Evolutionary conservation across 2,329 filamentous ascomycete species (phyloP), one percentile per base, ranked within the genome.

Genomic region (Periconia sp.): DNA sequence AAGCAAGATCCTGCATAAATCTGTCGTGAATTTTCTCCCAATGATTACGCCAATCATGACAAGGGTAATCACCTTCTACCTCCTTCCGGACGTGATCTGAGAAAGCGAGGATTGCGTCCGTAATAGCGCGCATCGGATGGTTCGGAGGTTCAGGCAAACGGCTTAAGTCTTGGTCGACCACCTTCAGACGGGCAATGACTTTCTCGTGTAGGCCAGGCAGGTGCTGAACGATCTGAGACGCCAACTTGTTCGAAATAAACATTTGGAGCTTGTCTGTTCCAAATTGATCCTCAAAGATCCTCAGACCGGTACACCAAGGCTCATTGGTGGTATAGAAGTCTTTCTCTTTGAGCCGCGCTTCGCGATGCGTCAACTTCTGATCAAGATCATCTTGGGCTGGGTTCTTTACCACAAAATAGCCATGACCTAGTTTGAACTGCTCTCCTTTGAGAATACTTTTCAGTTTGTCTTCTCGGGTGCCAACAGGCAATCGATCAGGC

Each of bases 361-460:
- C 61, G 0, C 63, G 50, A 51, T 85, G 79, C 1, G 75, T 74
- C 0, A 82, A 65, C 0, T 68, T 58, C 0, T 71, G 58, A 13
- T 81, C 67, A 0, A 82, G 73, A 0, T 87, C 74, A 0, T 79
- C 74, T 47, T 84, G 79, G 0, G 74, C 76, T 74, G 83, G 81
- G 2, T 87, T 86, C 1, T 88, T 84, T 0, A 87, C 89, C 0
- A 92, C 90, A 9, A 87, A 95, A 65, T 93, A 96, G 0, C 89
- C 89, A n/a, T 90, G 80, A 0, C 86, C 87, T 0, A 92, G 82
- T 0, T 69, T 65, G 54, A 90, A 90, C 1, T 82, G 81, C 1
- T 82, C 67, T 0, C 85, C 84, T 0, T 78, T 76, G 5, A 96
- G 78, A 51, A 92, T 87, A 0, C 81, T 75, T 0, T 83, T 67